Evolutionary conservation across 1,139 yeast genomes (phyloP), one percentile per base, ranked within the genome.

Genomic region (Sugiyamaella sp.): DNA sequence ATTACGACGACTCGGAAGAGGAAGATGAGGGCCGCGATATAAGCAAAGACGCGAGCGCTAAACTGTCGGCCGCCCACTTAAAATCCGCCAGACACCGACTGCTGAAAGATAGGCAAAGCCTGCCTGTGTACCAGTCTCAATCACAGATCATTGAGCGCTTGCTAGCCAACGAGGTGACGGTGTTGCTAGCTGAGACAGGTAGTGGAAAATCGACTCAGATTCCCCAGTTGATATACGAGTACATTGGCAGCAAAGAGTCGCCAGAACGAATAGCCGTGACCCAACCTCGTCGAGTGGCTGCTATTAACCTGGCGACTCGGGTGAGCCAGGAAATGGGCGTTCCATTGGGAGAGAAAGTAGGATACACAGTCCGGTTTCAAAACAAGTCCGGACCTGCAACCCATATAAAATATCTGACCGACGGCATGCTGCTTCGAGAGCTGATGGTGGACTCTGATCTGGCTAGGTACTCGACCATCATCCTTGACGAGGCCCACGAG

Each of bases 241-340:
- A 59, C 4, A 58, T 58, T 17, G 49, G 53, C 40, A 14, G 38
- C 10, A 63, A 64, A 39, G 63, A 70, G 33, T 76, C 74, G 56
- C 70, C 73, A 29, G 82, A 81, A 56, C 76, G 80, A 27, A 84
- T 93, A 16, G 98, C 96, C 0, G 91, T 93, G 5, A 93, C 99
- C 0, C 99, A 93, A 72, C 99, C 99, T 1, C 84, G 99, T 73
- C 80, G 99, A 67, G 99, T 93, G 33, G 99, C 99, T 1, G 99
- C 99, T 1, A 89, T 95, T 48, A 90, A 90, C 57, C 78, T 93
- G 66, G 99, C 99, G 0, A 81, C 86, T 22, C 85, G 99, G 72
- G 99, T 93, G 1, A 83, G 97, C 20, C 91, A 89, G 63, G 99
- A 93, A 69, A 78, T 80, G 65, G 97, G 96, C 0, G 60, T 65